Evolutionary conservation across 179 eudicot species (phyloP).

Genomic region (Gypsophila paniculata): DNA sequence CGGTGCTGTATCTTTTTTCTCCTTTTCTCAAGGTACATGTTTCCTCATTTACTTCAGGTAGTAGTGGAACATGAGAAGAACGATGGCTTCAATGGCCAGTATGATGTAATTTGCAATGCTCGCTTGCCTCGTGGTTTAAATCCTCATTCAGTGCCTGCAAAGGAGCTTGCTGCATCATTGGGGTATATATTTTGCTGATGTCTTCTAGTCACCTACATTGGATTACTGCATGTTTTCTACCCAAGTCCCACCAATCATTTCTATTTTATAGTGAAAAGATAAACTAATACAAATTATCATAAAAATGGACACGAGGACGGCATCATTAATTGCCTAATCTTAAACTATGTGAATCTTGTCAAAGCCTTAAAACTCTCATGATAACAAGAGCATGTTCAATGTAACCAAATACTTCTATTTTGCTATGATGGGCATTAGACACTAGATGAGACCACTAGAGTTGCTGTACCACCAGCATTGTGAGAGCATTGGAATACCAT

Average conservation of each 20-base stretch:
- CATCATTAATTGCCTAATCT: background rate
- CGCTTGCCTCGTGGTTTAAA: conserved; percentile 92
- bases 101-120: conserved; percentile 91
- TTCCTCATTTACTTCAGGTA: conserved; percentile 43
- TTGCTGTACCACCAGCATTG: too few species aligned
- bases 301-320: background rate
- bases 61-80: conserved; percentile 58
- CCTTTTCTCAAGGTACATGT: conserved; percentile 6
- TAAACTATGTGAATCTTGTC: too few species aligned
- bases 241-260: background rate
- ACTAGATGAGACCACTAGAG: too few species aligned
- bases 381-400: too few species aligned
- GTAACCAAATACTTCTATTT: too few species aligned
- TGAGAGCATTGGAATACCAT: too few species aligned
- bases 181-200: conserved; percentile 48
- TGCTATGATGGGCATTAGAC: too few species aligned
- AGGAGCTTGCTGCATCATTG: conserved; percentile 89
- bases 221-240: background rate
- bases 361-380: too few species aligned
- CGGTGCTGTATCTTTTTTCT: too few species aligned
- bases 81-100: conserved; percentile 64
- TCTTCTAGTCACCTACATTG: conserved; percentile 14
- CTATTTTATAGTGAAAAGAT: conserved; percentile 1
- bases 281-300: background rate
- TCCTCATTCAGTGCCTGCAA: conserved; percentile 92